Conservation (phyloP, 208 protist genomes). For the Novymonas esmeraldas region DNA sequence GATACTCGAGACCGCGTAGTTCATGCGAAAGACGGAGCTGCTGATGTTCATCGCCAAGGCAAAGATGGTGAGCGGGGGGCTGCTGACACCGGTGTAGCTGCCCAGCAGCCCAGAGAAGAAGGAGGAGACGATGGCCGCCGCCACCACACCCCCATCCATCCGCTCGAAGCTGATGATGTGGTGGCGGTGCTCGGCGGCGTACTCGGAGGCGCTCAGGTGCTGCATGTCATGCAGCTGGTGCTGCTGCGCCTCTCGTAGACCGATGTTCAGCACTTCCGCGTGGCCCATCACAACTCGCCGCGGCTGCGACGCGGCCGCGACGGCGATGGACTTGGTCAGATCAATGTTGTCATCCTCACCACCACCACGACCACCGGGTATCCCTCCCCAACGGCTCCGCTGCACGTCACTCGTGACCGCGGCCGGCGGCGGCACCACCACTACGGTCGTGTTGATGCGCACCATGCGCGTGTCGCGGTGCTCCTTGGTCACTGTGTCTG, state of each 20-base stretch:
- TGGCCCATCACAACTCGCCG: slow-evolving; percentile 12
- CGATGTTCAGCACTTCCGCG: slow-evolving; percentile 23
- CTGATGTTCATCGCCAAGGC: slow-evolving; percentile 36
- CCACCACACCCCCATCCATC: slow-evolving; percentile 34
- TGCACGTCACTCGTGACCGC: slow-evolving; percentile 2
- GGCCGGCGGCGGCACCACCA: neutral
- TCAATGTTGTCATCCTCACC: slow-evolving; percentile 8
- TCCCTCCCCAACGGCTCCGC: slow-evolving; percentile 5
- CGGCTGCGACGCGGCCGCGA: slow-evolving; percentile 13
- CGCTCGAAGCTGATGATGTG: slow-evolving; percentile 25
- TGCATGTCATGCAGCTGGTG: slow-evolving; percentile 24
- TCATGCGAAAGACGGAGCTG: slow-evolving; percentile 31
- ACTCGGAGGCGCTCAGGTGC: slow-evolving; percentile 9
- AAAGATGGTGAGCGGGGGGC: slow-evolving; percentile 38
- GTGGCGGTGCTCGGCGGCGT: slow-evolving; percentile 6
- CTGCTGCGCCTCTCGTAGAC: slow-evolving; percentile 26
- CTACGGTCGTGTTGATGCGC: slow-evolving; percentile 5
- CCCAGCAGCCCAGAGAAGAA: slow-evolving; percentile 37
- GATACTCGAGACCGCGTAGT: slow-evolving; percentile 38
- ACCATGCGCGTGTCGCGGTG: neutral
- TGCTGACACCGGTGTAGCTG: slow-evolving; percentile 34
- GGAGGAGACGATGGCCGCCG: slow-evolving; percentile 31
- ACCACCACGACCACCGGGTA: slow-evolving; percentile 1
- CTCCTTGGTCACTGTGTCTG: neutral
- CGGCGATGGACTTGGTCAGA: slow-evolving; percentile 23